Evolutionary conservation across 148 eudicot genomes (phyloP).

Genomic region (Cornus controversa): DNA sequence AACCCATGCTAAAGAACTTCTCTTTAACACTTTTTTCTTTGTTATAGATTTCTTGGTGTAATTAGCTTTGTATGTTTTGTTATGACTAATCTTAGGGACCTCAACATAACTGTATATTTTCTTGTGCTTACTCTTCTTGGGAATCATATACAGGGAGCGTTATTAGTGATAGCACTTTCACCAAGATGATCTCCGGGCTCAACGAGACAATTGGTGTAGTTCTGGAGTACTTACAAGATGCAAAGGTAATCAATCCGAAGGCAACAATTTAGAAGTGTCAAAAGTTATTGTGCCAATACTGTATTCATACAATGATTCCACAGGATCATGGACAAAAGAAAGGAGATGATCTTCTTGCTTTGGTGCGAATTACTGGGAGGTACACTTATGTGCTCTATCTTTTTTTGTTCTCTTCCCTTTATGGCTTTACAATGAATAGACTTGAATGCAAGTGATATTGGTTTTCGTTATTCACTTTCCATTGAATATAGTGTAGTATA

Average conservation of each 20-base stretch:
- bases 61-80: not conserved
- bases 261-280: not conserved
- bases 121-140: slow-evolving; percentile 4
- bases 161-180: slow-evolving; percentile 59
- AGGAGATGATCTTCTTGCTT: slow-evolving; percentile 93
- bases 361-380: slow-evolving; percentile 86
- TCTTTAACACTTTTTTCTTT: not conserved
- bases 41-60: not conserved
- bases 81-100: not conserved
- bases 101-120: not conserved
- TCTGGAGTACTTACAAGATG: slow-evolving; percentile 86
- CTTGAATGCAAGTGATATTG: not conserved
- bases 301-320: slow-evolving; percentile 10
- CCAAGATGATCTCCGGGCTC: slow-evolving; percentile 72
- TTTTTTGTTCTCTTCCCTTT: not conserved
- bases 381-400: slow-evolving; percentile 20
- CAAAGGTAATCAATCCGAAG: slow-evolving; percentile 49
- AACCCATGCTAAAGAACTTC: not conserved
- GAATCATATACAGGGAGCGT: slow-evolving; percentile 35
- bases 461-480: not conserved
- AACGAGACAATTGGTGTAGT: slow-evolving; percentile 74
- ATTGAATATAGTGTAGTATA: not conserved
- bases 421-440: not conserved
- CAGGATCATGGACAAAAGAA: slow-evolving; percentile 79
- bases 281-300: not conserved